Percentiles rank a stretch among this genome's conserved stretches.
phyloP scores from a whole-genome alignment of 768 basidiomycete species.

The Udeniomyces megalosporus region DNA sequence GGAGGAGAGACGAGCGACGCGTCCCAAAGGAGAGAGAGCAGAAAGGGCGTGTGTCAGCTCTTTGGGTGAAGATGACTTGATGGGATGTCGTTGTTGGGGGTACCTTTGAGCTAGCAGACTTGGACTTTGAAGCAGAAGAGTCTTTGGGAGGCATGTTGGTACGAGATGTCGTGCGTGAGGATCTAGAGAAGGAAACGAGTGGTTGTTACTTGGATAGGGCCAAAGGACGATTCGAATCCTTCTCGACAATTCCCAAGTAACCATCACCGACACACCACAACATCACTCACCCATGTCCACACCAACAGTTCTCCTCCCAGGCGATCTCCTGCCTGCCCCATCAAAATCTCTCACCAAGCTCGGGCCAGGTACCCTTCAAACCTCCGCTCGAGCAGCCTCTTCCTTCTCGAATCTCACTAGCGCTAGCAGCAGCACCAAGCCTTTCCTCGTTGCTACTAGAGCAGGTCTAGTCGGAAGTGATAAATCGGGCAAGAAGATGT shows the following conservation, averaged over 20 bases:
- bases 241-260: neutral
- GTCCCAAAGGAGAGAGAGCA: neutral
- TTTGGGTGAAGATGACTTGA: neutral
- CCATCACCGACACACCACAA: neutral
- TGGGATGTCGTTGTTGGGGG: neutral
- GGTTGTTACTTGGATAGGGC: too few relatives aligned
- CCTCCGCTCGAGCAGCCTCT: conserved; percentile 1
- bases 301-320: conserved; percentile 8
- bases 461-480: conserved; percentile 10
- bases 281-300: neutral
- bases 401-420: neutral
- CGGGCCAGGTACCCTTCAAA: conserved; percentile 13
- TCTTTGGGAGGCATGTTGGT: neutral
- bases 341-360: conserved; percentile 7
- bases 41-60: neutral
- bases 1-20: neutral
- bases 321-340: conserved; percentile 3
- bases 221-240: too few relatives aligned
- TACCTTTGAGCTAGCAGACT: neutral
- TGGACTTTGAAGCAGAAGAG: neutral
- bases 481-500: conserved; percentile 58
- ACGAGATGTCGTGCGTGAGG: neutral
- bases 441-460: conserved; percentile 10
- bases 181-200: neutral
- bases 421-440: neutral